A percentile compares a stretch with the other conserved stretches of the same genome.
phyloP scores from a whole-genome alignment of 2,329 filamentous ascomycete species.

The Ceratocystis papillata region DNA sequence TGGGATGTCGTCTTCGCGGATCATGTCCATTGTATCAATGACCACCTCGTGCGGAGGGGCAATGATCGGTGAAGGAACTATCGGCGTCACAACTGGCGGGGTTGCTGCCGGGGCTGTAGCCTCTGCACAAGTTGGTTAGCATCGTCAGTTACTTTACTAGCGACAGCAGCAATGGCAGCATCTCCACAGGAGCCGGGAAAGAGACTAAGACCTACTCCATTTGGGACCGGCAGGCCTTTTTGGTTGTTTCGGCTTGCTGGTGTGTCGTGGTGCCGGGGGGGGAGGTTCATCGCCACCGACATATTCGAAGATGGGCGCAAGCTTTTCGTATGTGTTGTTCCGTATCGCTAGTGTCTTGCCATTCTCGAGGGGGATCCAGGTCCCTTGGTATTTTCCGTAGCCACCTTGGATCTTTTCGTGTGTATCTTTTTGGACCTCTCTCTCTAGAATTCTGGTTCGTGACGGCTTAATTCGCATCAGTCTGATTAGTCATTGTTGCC shows the following conservation, averaged over 20 bases:
- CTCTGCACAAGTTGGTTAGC: background rate
- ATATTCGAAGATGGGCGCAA: constrained; percentile 82
- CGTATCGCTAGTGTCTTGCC: constrained; percentile 74
- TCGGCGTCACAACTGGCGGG: constrained; percentile 7
- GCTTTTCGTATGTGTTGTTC: constrained; percentile 74
- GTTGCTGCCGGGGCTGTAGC: constrained; percentile 30
- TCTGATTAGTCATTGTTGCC: background rate
- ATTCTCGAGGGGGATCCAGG: constrained; percentile 83
- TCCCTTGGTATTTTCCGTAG: constrained; percentile 99
- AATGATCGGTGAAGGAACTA: constrained; percentile 8
- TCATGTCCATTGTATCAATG: constrained; percentile 29
- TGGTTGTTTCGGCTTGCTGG: constrained; percentile 70
- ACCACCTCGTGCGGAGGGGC: constrained; percentile 22
- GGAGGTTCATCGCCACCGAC: constrained; percentile 75
- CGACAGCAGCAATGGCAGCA: background rate
- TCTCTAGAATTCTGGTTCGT: constrained; percentile 84
- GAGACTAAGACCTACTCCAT: constrained; percentile 33
- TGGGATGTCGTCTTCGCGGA: constrained; percentile 63
- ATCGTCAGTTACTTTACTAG: background rate
- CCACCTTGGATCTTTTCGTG: constrained; percentile 98
- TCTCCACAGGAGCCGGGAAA: background rate
- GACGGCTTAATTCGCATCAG: constrained; percentile 45
- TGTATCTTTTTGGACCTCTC: constrained; percentile 89
- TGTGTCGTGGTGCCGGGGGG: constrained; percentile 86
- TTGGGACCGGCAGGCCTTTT: constrained; percentile 56